phyloP scores from a whole-genome alignment of 495 filamentous ascomycete genomes.

The Xylaria scruposa region DNA sequence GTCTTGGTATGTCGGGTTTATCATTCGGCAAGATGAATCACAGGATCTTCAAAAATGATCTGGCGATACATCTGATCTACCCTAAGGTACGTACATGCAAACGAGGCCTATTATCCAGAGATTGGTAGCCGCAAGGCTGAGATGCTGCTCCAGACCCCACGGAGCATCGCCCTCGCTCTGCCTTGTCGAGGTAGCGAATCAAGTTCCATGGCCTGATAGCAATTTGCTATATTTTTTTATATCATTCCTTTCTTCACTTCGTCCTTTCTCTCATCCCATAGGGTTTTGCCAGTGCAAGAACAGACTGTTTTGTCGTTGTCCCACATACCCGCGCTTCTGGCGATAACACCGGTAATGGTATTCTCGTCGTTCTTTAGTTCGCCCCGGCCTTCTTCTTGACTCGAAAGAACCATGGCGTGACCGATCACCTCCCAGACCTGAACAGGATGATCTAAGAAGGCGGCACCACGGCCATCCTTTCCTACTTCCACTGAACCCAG shows the following conservation, averaged over 20 bases:
- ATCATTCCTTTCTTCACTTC: slow-evolving; percentile 86
- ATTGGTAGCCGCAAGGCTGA: slow-evolving; percentile 10
- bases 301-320: slow-evolving; percentile 97
- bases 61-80: slow-evolving; percentile 17
- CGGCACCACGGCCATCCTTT: slow-evolving; percentile 69
- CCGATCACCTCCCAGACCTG: slow-evolving; percentile 97
- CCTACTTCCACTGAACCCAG: slow-evolving; percentile 79
- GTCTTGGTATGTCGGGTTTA: not conserved
- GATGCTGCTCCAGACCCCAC: not conserved
- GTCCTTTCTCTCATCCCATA: slow-evolving; percentile 96
- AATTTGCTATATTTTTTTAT: slow-evolving; percentile 44
- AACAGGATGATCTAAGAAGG: slow-evolving; percentile 79
- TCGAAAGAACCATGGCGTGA: slow-evolving; percentile 82
- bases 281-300: slow-evolving; percentile 94
- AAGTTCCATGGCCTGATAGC: not conserved
- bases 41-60: slow-evolving; percentile 5
- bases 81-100: slow-evolving; percentile 11
- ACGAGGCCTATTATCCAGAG: not conserved
- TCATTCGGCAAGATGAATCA: slow-evolving; percentile 17
- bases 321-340: slow-evolving; percentile 94
- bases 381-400: slow-evolving; percentile 55
- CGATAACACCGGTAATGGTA: slow-evolving; percentile 90
- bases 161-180: not conserved
- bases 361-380: slow-evolving; percentile 73
- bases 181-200: not conserved